Evolutionary conservation across 805 yeast genomes (phyloP), one percentile per base, ranked within the genome.

Genomic region (Pachysolen tannophilus): DNA sequence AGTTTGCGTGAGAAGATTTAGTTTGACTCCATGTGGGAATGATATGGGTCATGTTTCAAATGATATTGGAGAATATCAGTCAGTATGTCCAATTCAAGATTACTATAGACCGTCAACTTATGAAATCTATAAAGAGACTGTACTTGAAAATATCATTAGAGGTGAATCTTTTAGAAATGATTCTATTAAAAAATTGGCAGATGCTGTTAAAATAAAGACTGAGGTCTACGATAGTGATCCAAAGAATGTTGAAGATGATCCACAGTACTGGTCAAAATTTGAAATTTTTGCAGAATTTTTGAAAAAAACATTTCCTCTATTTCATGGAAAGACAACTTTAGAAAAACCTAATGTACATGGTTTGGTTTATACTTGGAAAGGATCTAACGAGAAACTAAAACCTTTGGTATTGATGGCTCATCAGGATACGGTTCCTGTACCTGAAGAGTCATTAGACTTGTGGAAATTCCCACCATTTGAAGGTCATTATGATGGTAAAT

Each of bases 401-500:
- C 92, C 94, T 6, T 45, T 75, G 15, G 49, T 82, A 54, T 61
- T 80, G 37, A 73, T 78, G 49, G 86, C 85, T 0, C 92, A 82
- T 51, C 81, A 75, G 52, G 92, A 82, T 47, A 83, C 77, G 4
- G 90, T 81, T 8, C 90, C 92, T 1, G 81, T 81, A n/a, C 82
- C 75, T 43, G 52, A 56, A 9, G 69, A 65, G 15, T 74, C 86
- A 0, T 47, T 65, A 34, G 55, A 50, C 20, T 60, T 69, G 37
- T 82, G 92, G 92, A 57, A 62, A 0, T 62, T 72, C 49, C 79
- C 78, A 3, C 92, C 94, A 2, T 81, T 72, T 42, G 54, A 61
- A 6, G 84, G 78, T 8, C 61, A 67, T 46, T 81, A 60, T 46
- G 90, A 82, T 44, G 85, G 84, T 10, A 58, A 63, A 17, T 55